Percentiles rank a stretch among this genome's conserved stretches.
phyloP scores from a whole-genome alignment of 352 stramenopile genomes.

The Phytophthora melonis region DNA sequence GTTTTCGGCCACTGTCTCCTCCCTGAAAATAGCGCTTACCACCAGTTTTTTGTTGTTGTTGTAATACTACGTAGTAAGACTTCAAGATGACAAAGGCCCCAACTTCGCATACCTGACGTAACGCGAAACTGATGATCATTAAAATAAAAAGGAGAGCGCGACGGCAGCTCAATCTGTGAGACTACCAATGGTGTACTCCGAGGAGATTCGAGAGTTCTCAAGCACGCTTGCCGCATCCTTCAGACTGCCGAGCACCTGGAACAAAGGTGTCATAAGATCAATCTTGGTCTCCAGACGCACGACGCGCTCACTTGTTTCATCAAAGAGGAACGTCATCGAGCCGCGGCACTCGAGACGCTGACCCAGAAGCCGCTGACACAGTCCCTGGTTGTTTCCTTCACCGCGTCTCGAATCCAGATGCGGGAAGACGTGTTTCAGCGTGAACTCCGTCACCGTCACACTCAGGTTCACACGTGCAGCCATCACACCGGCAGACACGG shows the following conservation, averaged over 20 bases:
- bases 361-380: conserved; percentile 1
- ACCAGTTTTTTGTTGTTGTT: no score
- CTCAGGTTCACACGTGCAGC: background rate
- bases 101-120: background rate
- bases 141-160: background rate
- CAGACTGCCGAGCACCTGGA: background rate
- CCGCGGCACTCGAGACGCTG: conserved; percentile 8
- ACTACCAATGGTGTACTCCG: conserved; percentile 1
- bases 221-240: background rate
- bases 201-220: background rate
- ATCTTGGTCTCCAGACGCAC: conserved; percentile 11
- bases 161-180: background rate
- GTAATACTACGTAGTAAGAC: no score
- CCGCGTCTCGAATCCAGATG: background rate
- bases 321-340: conserved; percentile 15
- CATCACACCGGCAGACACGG: background rate
- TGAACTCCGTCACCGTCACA: conserved; percentile 12
- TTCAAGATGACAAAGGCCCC: background rate
- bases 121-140: background rate
- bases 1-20: no score
- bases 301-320: conserved; percentile 4
- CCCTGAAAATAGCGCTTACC: no score
- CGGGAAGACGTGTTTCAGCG: conserved; percentile 8
- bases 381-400: background rate
- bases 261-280: background rate